Percentiles rank a stretch among this genome's conserved stretches.
phyloP scores from a whole-genome alignment of 2,329 filamentous ascomycete genomes.

The Tolypocladium guangdongense region DNA sequence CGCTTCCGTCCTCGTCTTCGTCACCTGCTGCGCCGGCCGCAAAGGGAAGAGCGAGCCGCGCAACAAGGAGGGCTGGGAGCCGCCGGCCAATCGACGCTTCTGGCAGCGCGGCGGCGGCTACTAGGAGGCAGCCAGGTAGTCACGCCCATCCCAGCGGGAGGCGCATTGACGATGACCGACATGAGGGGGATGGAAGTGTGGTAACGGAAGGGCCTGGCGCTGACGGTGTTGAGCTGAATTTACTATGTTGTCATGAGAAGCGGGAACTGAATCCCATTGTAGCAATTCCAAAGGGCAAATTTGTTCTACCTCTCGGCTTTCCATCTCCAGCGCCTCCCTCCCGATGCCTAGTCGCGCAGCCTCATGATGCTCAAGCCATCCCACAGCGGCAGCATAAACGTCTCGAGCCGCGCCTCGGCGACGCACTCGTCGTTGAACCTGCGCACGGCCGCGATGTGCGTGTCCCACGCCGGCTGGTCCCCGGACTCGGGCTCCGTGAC shows the following conservation, averaged over 20 bases:
- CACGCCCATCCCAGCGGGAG: neutral
- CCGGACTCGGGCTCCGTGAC: neutral
- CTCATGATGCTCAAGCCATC: constrained; percentile 30
- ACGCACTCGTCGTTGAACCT: constrained; percentile 24
- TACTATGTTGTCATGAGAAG: no score
- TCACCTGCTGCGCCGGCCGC: constrained; percentile 48
- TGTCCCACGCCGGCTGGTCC: constrained; percentile 4
- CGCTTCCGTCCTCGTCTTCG: constrained; percentile 45
- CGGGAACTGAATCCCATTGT: no score
- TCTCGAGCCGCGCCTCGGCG: constrained; percentile 25
- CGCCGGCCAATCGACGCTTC: constrained; percentile 2
- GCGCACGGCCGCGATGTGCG: constrained; percentile 17
- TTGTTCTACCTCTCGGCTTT: neutral
- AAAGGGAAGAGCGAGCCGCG: constrained; percentile 15
- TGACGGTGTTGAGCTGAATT: neutral
- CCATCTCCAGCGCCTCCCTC: neutral
- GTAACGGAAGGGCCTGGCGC: neutral
- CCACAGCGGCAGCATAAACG: constrained; percentile 30
- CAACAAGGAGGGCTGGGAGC: constrained; percentile 16
- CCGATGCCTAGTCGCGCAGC: constrained; percentile 22
- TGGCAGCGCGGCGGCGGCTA: constrained; percentile 5
- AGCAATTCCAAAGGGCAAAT: no score
- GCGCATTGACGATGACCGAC: neutral
- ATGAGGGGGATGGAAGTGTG: neutral
- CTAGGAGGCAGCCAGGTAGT: neutral